phyloP scores from a whole-genome alignment of 2,329 filamentous ascomycete genomes.

The Pestalotiopsis sp. region DNA sequence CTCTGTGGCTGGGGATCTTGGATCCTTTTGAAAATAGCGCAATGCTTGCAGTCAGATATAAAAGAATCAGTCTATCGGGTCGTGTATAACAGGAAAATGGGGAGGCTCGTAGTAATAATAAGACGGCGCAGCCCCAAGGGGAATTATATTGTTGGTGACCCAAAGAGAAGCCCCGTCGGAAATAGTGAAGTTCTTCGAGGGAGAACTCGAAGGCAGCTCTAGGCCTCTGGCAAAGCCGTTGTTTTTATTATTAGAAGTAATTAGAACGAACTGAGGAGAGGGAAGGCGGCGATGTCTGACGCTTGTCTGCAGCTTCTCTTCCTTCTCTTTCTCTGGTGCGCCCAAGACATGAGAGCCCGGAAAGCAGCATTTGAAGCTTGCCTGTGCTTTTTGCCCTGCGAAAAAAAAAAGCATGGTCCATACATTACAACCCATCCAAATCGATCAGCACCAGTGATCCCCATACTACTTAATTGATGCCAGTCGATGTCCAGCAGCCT shows the following conservation, averaged over 20 bases:
- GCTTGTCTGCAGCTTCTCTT: constrained; percentile 7
- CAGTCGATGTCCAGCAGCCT: no score
- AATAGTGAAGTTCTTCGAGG: background rate
- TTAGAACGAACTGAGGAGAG: background rate
- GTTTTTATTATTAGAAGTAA: constrained; percentile 7
- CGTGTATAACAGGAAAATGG: background rate
- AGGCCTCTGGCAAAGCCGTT: background rate
- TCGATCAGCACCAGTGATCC: no score
- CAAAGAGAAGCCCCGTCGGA: background rate
- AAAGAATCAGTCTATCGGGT: background rate
- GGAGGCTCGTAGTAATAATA: background rate
- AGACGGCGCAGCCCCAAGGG: background rate
- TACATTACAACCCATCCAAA: no score
- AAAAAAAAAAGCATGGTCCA: no score
- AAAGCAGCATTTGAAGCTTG: background rate
- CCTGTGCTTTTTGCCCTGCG: no score
- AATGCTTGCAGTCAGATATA: background rate
- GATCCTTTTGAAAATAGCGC: background rate
- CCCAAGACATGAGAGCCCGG: background rate
- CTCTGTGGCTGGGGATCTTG: background rate
- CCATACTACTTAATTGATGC: no score
- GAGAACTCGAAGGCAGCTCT: constrained; percentile 2
- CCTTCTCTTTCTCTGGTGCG: background rate
- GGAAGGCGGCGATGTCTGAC: constrained; percentile 5
- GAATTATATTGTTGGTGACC: background rate